These are phyloP conservation scores for Mollisiaceae sp. DNA, from an alignment of 2,329 filamentous ascomycete genomes.

Conservation along the genomic window DNA sequence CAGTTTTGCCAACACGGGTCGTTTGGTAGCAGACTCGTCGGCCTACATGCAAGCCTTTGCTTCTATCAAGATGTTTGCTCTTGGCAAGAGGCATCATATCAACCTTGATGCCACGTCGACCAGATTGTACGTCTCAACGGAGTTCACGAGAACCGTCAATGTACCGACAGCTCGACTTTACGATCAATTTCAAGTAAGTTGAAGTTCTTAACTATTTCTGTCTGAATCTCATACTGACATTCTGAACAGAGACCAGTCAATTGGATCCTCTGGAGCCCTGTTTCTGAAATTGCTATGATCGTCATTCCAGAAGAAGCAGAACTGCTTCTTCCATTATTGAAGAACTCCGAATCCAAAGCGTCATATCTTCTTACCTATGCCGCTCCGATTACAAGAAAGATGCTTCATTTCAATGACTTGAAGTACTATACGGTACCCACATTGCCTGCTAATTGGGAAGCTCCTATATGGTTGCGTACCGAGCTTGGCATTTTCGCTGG, in stretches of 20 bases:
- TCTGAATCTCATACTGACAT: slow-evolving; percentile 11
- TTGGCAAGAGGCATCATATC: slow-evolving; percentile 46
- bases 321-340: slow-evolving; percentile 53
- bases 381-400: slow-evolving; percentile 62
- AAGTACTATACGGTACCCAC: slow-evolving; percentile 57
- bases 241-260: slow-evolving; percentile 53
- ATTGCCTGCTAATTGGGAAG: slow-evolving; percentile 46
- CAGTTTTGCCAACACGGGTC: slow-evolving; percentile 52
- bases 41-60: slow-evolving; percentile 50
- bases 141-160: slow-evolving; percentile 56
- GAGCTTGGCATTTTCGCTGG: slow-evolving; percentile 67
- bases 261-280: slow-evolving; percentile 64
- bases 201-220: neutral
- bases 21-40: slow-evolving; percentile 45
- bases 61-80: slow-evolving; percentile 46
- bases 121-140: slow-evolving; percentile 48
- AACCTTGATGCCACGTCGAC: slow-evolving; percentile 31
- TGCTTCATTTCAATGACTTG: slow-evolving; percentile 63
- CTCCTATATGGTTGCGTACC: slow-evolving; percentile 58
- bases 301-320: slow-evolving; percentile 70
- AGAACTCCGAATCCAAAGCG: neutral
- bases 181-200: slow-evolving; percentile 48
- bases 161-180: slow-evolving; percentile 41
- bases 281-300: slow-evolving; percentile 55
- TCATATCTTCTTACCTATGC: slow-evolving; percentile 62